Evolutionary conservation across 1,284 basidiomycete genomes (phyloP).

Genomic region (Waitea zeae): DNA sequence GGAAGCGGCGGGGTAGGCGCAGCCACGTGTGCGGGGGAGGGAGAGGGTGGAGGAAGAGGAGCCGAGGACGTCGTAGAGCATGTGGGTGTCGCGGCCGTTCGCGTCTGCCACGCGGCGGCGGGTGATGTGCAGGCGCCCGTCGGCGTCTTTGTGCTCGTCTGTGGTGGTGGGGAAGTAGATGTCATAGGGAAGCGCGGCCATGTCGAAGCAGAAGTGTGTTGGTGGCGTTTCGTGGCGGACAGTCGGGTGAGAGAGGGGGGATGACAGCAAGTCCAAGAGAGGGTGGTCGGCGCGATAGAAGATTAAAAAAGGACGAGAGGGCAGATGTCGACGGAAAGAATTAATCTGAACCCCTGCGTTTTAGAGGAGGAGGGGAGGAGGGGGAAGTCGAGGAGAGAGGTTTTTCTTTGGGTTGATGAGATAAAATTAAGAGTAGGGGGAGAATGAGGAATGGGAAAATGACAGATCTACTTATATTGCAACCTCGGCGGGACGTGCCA

Average conservation of each 20-base stretch:
- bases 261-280: neutral
- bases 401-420: no score
- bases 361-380: no score
- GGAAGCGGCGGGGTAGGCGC: constrained; percentile 21
- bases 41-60: constrained; percentile 9
- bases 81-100: constrained; percentile 24
- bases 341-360: no score
- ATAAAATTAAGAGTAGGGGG: no score
- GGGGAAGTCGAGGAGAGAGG: no score
- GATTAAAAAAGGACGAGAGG: no score
- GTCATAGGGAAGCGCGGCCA: constrained; percentile 48
- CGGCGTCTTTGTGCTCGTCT: constrained; percentile 40
- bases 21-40: no score
- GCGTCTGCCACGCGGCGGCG: constrained; percentile 28
- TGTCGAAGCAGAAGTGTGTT: constrained; percentile 27
- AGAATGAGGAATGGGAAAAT: no score
- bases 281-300: neutral
- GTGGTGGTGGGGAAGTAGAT: constrained; percentile 30
- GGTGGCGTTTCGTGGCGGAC: constrained; percentile 4
- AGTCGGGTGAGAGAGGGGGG: neutral
- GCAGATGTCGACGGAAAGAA: no score
- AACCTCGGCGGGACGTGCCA: no score
- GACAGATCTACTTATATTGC: no score
- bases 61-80: constrained; percentile 25
- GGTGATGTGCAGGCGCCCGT: constrained; percentile 35